phyloP scores from a whole-genome alignment of 2,329 filamentous ascomycete genomes.

The Apiospora sp. region DNA sequence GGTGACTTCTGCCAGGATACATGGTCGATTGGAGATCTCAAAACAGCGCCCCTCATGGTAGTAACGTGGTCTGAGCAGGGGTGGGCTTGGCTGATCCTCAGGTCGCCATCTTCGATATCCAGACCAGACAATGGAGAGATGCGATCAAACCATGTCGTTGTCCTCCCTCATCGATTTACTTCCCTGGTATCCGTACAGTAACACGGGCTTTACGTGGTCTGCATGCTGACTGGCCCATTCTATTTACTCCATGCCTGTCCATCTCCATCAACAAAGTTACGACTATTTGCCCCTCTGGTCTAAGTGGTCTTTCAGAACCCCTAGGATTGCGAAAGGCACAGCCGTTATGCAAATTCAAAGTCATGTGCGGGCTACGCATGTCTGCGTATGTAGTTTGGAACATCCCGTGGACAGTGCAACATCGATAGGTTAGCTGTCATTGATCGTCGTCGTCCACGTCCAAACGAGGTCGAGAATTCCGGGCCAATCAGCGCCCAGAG shows the following conservation, averaged over 20 bases:
- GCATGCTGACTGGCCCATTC: not conserved
- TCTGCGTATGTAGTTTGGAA: not conserved
- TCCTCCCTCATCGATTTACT: not conserved
- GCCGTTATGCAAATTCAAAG: conserved; percentile 9
- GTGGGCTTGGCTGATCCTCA: conserved; percentile 1
- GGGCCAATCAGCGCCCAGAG: conserved; percentile 6
- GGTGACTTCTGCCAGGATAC: not conserved
- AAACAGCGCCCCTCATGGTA: not conserved
- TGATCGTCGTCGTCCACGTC: conserved; percentile 13
- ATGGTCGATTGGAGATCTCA: not conserved
- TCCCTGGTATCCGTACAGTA: no score
- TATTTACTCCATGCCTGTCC: not conserved
- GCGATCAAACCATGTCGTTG: not conserved
- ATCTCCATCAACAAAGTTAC: conserved; percentile 2
- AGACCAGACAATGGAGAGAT: not conserved
- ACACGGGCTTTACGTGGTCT: not conserved
- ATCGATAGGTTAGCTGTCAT: not conserved
- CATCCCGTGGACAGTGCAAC: conserved; percentile 6
- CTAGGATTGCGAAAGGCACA: not conserved
- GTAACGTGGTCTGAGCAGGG: conserved; percentile 11
- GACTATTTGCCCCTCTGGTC: not conserved
- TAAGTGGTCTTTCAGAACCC: not conserved
- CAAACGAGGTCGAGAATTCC: conserved; percentile 20
- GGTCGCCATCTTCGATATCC: conserved; percentile 7
- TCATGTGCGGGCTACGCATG: not conserved